These are phyloP conservation scores for Cystobasidium sp. DNA, from an alignment of 1,284 basidiomycete species.

Conservation along the genomic window DNA sequence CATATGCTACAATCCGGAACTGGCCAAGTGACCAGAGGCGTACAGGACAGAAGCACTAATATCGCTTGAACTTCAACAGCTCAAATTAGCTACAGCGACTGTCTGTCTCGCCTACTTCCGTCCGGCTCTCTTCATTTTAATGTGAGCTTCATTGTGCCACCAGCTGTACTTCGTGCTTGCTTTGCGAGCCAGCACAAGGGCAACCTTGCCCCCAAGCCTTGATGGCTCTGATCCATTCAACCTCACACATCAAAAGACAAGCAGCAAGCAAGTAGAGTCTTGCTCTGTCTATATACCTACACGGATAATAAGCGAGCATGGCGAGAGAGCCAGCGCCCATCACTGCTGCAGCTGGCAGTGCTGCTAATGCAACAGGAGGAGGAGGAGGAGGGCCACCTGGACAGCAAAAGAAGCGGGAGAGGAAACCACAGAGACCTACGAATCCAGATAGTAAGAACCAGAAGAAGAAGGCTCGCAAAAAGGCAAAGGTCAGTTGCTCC, in stretches of 20 bases:
- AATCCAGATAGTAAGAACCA: constrained; percentile 31
- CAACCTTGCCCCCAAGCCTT: no score
- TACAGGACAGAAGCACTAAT: no score
- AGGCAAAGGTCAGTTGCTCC: constrained; percentile 29
- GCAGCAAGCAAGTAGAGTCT: neutral
- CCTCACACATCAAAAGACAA: neutral
- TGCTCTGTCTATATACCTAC: neutral
- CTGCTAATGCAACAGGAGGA: constrained; percentile 7
- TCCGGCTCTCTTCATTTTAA: no score
- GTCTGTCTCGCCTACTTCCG: no score
- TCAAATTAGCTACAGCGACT: no score
- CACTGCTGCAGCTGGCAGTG: constrained; percentile 26
- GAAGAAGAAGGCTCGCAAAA: constrained; percentile 41
- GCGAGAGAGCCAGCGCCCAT: constrained; percentile 34
- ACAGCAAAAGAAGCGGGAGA: constrained; percentile 22
- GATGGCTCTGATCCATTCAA: neutral
- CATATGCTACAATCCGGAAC: no score
- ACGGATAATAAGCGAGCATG: neutral
- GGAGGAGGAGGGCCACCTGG: neutral
- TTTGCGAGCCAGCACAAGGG: no score
- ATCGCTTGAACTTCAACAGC: no score
- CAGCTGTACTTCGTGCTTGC: no score
- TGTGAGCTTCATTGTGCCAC: no score
- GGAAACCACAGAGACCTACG: constrained; percentile 24
- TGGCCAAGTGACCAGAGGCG: no score